Evolutionary conservation across 371 early-diverging fungal genomes (phyloP).

Genomic region (Rhizopus arrhizus): DNA sequence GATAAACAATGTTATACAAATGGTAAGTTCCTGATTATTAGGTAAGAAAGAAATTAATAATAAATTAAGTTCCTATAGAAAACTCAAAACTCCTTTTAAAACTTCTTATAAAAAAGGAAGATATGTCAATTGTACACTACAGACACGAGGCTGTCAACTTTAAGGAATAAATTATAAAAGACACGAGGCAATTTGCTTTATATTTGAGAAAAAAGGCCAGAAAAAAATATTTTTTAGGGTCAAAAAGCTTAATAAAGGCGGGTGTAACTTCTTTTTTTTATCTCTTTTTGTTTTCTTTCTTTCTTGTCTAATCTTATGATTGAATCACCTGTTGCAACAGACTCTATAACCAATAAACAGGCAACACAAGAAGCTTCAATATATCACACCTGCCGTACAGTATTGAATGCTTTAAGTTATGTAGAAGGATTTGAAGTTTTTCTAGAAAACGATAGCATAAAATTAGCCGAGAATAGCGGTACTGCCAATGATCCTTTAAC

Average conservation of each 20-base stretch:
- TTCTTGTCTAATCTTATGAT: conserved; percentile 20
- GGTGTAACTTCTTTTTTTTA: conserved; percentile 21
- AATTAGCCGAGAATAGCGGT: neutral
- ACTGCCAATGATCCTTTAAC: conserved; percentile 72
- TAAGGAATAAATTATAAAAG: neutral
- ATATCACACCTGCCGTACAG: conserved; percentile 65
- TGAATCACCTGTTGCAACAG: conserved; percentile 33
- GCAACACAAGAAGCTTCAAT: conserved; percentile 52
- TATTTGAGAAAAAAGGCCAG: neutral
- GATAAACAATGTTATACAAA: too few species aligned
- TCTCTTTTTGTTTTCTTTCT: conserved; percentile 9
- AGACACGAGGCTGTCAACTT: neutral
- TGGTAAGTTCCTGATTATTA: too few species aligned
- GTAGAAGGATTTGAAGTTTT: conserved; percentile 64
- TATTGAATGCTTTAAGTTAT: conserved; percentile 59
- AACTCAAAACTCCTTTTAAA: too few species aligned
- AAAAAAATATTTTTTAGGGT: conserved; percentile 9
- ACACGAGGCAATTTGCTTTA: conserved; percentile 4
- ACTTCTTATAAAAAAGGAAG: too few species aligned
- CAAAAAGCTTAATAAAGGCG: conserved; percentile 20
- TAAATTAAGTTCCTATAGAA: too few species aligned
- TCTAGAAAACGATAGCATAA: conserved; percentile 19
- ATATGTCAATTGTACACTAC: neutral
- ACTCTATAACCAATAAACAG: conserved; percentile 42
- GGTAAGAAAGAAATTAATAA: too few species aligned